Base-by-base conservation (phyloP, 495 filamentous ascomycete genomes). In the Podospora tetraspora region DNA sequence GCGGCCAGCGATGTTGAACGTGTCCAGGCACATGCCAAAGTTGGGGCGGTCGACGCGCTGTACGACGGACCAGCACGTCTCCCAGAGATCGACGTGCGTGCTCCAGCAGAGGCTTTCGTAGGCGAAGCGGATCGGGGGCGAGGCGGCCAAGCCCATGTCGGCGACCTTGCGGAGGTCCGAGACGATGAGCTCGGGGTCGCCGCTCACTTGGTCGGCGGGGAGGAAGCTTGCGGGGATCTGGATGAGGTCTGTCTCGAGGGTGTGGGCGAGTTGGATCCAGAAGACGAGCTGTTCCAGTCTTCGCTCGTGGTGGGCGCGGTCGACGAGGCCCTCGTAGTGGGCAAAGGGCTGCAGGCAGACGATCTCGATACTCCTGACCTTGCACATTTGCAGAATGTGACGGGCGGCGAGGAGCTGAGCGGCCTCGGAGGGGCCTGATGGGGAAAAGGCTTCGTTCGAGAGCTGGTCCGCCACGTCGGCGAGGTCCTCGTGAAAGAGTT, bases 401-500 rank as follows among this genome's bases (percentile, higher is more conserved):
- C 76, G 74, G 29, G 91, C 90, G 5, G 91, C 91, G 43, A 79
- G 79, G 62, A 85, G 67, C 63, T 89, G 85, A 66, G 84, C 82
- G 11, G 81, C 74, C 5, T 78, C 63, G 3, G 77, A 77, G 3
- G 72, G 68, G 37, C 65, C 70, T 1, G 63, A 62, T 57, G 76
- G 67, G 12, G 79, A 76, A 57, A 76, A 66, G 64, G 74, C 52
- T 37, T 71, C 64, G 43, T 19, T 29, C 2, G 24, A 65, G 11
- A 78, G 62, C 19, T 71, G 72, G 6, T 71, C 67, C 8, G 89
- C 89, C 29, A 91, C 70, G 73, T 87, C 84, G 69, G 85, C 80
- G 32, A 94, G 84, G 77, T 96, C 92, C 77, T 94, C 92, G 75
- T 89, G 88, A 82, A 92, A 93, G 37, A 93, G 82, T 76, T 94